Base-by-base conservation (phyloP, 2,329 filamentous ascomycete species). In the Orbilia ellipsospora region DNA sequence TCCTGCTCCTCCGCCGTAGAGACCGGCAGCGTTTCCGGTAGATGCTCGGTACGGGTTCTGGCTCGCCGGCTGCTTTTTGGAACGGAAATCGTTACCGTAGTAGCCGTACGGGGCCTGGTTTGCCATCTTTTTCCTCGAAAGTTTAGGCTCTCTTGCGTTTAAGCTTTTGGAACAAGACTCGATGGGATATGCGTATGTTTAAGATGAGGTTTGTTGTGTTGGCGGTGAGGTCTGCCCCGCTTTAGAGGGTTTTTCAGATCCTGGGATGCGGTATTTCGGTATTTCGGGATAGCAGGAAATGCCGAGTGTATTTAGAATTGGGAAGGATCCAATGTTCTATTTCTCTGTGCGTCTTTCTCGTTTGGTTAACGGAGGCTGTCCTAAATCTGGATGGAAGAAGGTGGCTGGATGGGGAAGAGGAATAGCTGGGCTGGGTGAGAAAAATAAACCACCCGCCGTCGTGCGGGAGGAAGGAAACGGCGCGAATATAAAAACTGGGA, bases 11-110 rank as follows among this genome's bases (percentile, higher is more conserved):
- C 55, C 66, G 20, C 67, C 67, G 26, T 74, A 67, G 16, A 50
- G n/a, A 51, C n/a, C 62, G 26, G 69, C 55, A 7, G 62, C 42
- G 50, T 67, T 67, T 8, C 70, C 70, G 18, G 70, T 74, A 7
- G 70, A 74, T 45, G 70, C 70, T 20, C 70, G 63, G 51, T 68
- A 74, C 5, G 70, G 70, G 28, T 74, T 63, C 13, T 51, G 50
- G 15, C 50, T 51, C 10, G 70, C 70, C 16, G 70, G 63, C 18
- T 63, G 70, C 45, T 50, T 54, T 31, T 68, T 62, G 18, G 40
- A 23, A 40, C 70, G 62, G 20, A 20, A 52, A 18, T 52, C 44
- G 15, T 4, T 4, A 18, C 44, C 48, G 28, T 67, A 62, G 56
- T 63, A 74, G 44, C 18, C 52, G 42, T 74, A 66, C 23, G 62